Evolutionary conservation across 192 early-diverging fungal species (phyloP), one percentile per base, ranked within the genome.

Genomic region (Spizellomyces punctatus): DNA sequence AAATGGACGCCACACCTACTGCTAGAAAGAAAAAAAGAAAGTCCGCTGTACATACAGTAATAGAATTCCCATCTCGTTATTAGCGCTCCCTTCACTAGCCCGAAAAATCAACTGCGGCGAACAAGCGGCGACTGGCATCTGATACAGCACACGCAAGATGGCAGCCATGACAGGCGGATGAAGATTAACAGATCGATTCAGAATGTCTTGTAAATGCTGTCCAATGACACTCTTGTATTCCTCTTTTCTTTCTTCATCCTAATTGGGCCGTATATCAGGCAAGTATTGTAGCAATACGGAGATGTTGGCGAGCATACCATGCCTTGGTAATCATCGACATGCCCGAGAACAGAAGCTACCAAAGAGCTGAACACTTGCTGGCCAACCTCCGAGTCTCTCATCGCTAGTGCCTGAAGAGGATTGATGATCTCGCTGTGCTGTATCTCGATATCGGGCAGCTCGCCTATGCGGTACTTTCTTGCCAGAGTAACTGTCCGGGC

Each of bases 381-480:
- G 22, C 88, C 79, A 22, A 91, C 82, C 27, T 91, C 87, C 1
- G 77, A 71, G 79, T 93, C 92, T 50, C 73, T 58, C 46, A 76
- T 64, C 5, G 83, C 87, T 8, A 93, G 73, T 0, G 67, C 71
- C 69, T 89, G 85, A 8, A 93, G 75, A 6, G 92, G 92, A n/a
- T 74, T 76, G 14, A 93, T 73, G 9, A 93, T 75, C 22, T 93
- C 92, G 27, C 77, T 80, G 56, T 84, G 66, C 16, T 79, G 64
- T 58, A 93, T 91, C 73, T 91, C 85, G 62, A 93, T 91, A 74
- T 93, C 92, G 2, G 92, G 92, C n/a, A 93, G 77, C 60, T 93
- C 91, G 0, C 91, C 91, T 63, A 77, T 57, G 44, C 90, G 75
- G 65, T 92, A 92, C 56, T 81, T 83, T 6, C 91, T 80, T 49